Evolutionary conservation across 164 flowering plant genomes (phyloP), one percentile per base, ranked within the genome.

Genomic region (Vitis amurensis): DNA sequence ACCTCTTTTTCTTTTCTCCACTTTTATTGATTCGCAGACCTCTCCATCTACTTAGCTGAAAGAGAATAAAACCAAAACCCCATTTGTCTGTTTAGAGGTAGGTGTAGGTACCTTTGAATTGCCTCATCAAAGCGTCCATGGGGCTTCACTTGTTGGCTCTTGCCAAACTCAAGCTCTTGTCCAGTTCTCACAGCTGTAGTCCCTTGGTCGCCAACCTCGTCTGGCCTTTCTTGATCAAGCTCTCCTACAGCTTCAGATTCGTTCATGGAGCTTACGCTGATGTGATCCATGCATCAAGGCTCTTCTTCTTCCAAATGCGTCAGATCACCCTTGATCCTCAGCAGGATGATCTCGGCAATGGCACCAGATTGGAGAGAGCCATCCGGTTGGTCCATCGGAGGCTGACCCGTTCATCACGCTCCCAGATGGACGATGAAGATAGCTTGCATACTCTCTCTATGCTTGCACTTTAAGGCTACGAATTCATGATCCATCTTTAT

Each of bases 371-470:
- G 83, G 63, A 48, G 9, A 50, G 83, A 37, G 86, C 82, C 48
- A 9, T 76, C 14, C 71, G 86, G 72, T 58, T 83, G 8, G 72
- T 80, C 6, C 27, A 37, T 19, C 71, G 61, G 66, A 55, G 78
- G 70, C 3, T 80, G 8, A 50, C 44, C 50, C 11, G 3, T 5
- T 69, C 50, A 1, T 52, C 72, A 7, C 48, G 52, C 11, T 5
- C 59, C 8, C 14, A 66, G 5, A 48, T 48, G n/a, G 16, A 29
- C n/a, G 77, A 68, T 15, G 82, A 78, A n/a, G 62, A 70, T 14
- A 78, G 64, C 68, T 59, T 80, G 68, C 76, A 73, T 53, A 52
- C 81, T 2, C 71, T 82, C 76, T 71, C 83, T 15, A 71, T 80
- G 75, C 44, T 78, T 19, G 77, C 80, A 8, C 81, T 83, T 44